Evolutionary conservation across 164 flowering plant species (phyloP), one percentile per base, ranked within the genome.

Genomic region (Saururus chinensis): DNA sequence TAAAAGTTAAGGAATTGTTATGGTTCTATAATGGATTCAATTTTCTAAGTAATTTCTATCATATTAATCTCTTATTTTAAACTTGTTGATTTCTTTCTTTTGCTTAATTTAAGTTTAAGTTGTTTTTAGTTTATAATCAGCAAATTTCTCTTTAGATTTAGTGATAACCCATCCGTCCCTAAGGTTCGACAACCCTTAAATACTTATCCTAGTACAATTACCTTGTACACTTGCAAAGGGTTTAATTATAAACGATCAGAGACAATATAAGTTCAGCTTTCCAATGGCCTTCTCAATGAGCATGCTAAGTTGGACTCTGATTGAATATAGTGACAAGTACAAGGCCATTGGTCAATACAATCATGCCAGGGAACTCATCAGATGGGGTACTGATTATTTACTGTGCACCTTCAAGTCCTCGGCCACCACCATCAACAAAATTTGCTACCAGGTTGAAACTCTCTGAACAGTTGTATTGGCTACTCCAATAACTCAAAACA

Each of bases 371-470:
- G 92, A 87, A 2, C 77, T 87, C 70, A 87, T 92, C 81, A 86
- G 85, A 66, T 86, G 98, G 96, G 98, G 98, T 12, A 84, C 87
- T 2, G 96, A 92, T 68, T 92, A 92, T 70, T 65, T 92, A 53
- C 92, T 92, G 67, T 54, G 60, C 1, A 88, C 95, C 61, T 88
- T 88, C 87, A 88, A 92, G 60, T 75, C 79, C 51, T 60, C 85
- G 16, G 82, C 96, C 54, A 67, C 80, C 51, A 78, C 57, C 53
- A 84, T 85, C 53, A 70, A 81, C 70, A 70, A 80, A 53, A 68
- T 92, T 25, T 79, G 74, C 52, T 64, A 70, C 65, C 97, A 87
- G 81, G 96, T 83, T 59, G 6, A 10, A 2, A 3, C 11, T 53
- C 37, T 24, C 14, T n/a, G 4, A 19, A 9, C 19, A 22, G 20